Base-by-base conservation (phyloP, 805 yeast genomes). In the Nematodospora valgi region DNA sequence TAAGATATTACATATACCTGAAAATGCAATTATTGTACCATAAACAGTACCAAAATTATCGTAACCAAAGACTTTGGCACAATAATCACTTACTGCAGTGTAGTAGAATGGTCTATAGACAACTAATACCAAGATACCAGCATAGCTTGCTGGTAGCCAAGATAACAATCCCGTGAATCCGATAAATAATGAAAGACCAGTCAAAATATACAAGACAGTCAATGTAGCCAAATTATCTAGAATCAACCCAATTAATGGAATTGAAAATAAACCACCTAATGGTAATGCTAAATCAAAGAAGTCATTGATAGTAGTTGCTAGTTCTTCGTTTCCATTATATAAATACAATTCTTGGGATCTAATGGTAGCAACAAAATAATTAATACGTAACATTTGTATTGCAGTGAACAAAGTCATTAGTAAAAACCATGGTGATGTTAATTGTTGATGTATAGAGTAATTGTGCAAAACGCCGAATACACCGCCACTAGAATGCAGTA, bases 11-110 rank as follows among this genome's bases (percentile, higher is more conserved):
- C 82, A 76, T n/a, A 82, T 41, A 4, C 97, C 97, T 11, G 95
- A 78, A 40, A 84, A 65, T 39, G 88, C 81, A 51, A 88, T 86
- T 49, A 88, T 71, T 13, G 89, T 62, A 1, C 98, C 98, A 53
- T 91, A 91, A 5, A 91, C 81, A 1, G 88, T 84, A 23, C 97
- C 97, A 60, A 91, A 89, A 1, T 94, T 87, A 37, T 78, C 81
- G 58, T 84, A 88, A 0, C 98, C 98, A 63, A 91, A 89, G 21
- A 89, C 91, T 55, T 89, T 89, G 19, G 95, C 94, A 50, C 88
- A 76, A 56, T 81, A 87, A 58, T 91, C 97, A 1, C 95, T 84
- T 5, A 88, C 86, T 2, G 94, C 86, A 2, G 98, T 89, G 59
- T 89, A 91, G 53, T 85, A 88, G 52, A 89, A 85, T 8, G 98